A percentile compares a stretch with the other conserved stretches of the same genome.
phyloP scores from a whole-genome alignment of 129 eudicot genomes.

The Heracleum sosnowskyi region DNA sequence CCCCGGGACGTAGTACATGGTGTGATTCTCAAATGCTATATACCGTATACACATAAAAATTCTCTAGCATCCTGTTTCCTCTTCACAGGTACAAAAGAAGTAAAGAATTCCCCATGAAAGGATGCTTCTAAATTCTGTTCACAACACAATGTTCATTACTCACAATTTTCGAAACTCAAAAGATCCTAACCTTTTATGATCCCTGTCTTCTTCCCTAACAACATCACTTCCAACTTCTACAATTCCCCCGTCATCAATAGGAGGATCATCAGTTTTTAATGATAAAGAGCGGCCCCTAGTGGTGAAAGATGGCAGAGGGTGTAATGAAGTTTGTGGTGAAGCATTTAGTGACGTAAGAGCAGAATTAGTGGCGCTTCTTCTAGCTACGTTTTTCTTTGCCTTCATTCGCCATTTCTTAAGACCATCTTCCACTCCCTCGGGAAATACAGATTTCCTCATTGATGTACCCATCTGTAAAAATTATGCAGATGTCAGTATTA shows the following conservation, averaged over 20 bases:
- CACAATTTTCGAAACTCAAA: constrained; percentile 13
- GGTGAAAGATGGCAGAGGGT: constrained; percentile 19
- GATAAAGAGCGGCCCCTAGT: constrained; percentile 7
- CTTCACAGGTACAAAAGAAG: background rate
- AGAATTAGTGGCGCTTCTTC: constrained; percentile 2
- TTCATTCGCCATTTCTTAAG: constrained; percentile 38
- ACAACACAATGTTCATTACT: background rate
- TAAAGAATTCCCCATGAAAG: background rate
- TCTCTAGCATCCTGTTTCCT: background rate
- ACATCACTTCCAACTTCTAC: constrained; percentile 12
- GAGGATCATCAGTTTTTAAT: constrained; percentile 5
- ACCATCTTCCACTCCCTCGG: constrained; percentile 29
- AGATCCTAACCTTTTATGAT: constrained; percentile 17
- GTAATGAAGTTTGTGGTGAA: constrained; percentile 21
- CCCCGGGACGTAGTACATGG: background rate
- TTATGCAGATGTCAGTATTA: background rate
- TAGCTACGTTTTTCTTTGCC: constrained; percentile 38
- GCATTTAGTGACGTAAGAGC: constrained; percentile 13
- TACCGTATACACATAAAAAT: background rate
- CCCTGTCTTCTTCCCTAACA: background rate
- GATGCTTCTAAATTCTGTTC: background rate
- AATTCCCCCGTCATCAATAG: constrained; percentile 14
- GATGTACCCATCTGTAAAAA: constrained; percentile 42
- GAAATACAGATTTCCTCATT: constrained; percentile 38
- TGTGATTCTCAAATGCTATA: background rate